Conservation (phyloP, 345 rosid genomes). For the Fremontodendron californicum region DNA sequence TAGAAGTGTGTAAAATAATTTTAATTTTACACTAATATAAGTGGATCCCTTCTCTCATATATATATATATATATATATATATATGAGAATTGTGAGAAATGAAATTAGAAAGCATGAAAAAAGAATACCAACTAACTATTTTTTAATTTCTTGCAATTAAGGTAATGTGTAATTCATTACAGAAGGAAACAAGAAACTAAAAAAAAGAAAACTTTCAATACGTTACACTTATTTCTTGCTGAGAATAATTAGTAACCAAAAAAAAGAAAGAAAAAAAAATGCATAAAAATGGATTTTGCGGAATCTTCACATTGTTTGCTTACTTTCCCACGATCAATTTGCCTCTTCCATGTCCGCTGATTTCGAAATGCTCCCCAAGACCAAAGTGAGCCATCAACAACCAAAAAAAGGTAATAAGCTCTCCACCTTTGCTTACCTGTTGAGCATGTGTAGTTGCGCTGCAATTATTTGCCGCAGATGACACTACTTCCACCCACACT, state of each 20-base stretch:
- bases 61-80: no score
- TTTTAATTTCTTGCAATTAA: neutral
- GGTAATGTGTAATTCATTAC: neutral
- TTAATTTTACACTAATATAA: no score
- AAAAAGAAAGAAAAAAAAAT: no score
- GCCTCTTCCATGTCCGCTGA: constrained; percentile 43
- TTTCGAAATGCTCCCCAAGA: constrained; percentile 44
- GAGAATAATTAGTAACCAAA: no score
- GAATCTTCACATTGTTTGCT: neutral
- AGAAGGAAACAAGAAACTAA: neutral
- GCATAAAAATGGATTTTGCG: neutral
- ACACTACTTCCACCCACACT: constrained; percentile 63
- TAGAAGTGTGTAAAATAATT: no score
- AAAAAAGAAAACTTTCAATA: no score
- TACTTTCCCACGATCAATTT: constrained; percentile 42
- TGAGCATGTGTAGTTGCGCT: constrained; percentile 49
- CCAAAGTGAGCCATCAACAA: constrained; percentile 72
- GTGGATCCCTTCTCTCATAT: no score
- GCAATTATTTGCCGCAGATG: constrained; percentile 55
- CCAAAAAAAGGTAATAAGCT: constrained; percentile 59
- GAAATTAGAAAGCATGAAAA: no score
- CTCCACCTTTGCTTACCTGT: constrained; percentile 55
- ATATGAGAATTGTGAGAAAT: no score
- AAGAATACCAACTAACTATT: no score
- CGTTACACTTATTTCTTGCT: no score